Conservation (phyloP, 2,329 filamentous ascomycete genomes). For the Xenosphaeropsis pyriputrescens region DNA sequence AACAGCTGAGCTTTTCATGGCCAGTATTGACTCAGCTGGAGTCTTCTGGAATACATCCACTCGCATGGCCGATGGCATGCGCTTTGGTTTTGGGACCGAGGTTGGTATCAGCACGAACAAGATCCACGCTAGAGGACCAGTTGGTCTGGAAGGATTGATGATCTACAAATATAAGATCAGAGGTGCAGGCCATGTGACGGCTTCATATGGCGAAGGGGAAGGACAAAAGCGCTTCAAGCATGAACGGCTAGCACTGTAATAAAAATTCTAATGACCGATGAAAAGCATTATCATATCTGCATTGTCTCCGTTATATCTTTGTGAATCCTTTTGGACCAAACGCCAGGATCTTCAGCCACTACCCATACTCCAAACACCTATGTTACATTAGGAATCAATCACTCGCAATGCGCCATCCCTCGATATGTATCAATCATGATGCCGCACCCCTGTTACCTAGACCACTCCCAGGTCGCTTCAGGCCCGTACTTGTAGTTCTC, state of each 20-base stretch:
- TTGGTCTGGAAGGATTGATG: slow-evolving; percentile 85
- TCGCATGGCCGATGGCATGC: slow-evolving; percentile 89
- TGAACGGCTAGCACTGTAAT: slow-evolving; percentile 24
- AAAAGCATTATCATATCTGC: slow-evolving; percentile 1
- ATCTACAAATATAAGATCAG: slow-evolving; percentile 95
- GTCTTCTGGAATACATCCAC: slow-evolving; percentile 97
- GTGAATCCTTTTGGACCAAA: too few species aligned
- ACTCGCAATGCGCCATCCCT: too few species aligned
- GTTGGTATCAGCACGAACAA: slow-evolving; percentile 99
- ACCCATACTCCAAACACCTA: too few species aligned
- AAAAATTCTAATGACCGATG: background rate
- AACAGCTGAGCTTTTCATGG: slow-evolving; percentile 71
- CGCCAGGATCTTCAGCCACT: too few species aligned
- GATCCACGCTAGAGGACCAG: slow-evolving; percentile 86
- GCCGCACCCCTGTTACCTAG: too few species aligned
- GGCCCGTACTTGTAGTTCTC: too few species aligned
- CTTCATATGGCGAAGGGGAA: slow-evolving; percentile 54
- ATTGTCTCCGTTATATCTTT: too few species aligned
- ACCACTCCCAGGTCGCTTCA: too few species aligned
- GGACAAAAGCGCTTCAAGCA: slow-evolving; percentile 45
- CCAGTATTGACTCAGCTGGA: slow-evolving; percentile 72
- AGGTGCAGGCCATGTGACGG: slow-evolving; percentile 70
- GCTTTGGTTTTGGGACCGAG: slow-evolving; percentile 95
- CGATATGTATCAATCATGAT: too few species aligned
- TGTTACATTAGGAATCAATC: too few species aligned